Evolutionary conservation across 2,329 filamentous ascomycete genomes (phyloP), one percentile per base, ranked within the genome.

Genomic region (Aspergillus aculeatus): DNA sequence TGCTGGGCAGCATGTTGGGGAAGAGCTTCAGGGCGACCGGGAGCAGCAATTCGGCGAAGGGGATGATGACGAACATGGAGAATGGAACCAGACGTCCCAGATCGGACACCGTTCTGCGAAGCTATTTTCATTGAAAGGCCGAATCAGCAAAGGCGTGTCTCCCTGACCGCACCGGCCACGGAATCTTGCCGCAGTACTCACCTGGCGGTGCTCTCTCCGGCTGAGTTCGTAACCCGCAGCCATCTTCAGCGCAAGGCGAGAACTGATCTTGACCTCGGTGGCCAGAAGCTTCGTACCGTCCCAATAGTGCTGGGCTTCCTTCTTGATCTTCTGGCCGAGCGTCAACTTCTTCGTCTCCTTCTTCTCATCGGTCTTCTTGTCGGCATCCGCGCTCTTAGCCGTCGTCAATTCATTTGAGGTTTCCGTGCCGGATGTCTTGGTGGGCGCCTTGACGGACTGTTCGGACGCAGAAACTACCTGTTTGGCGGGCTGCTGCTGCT

Each of bases 1-100:
- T 99, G 82, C 92, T 97, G 52, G 95, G 95, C 55, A 99, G 87
- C 78, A 99, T 84, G 78, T 98, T 98, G 75, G 95, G 95, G 86
- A 99, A 99, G 50, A 99, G 81, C 79, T 91, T 96, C 53, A 99
- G 84, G 7, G 94, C 95, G 50, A 99, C 83, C 1, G 95, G 95
- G 23, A 98, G 86, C 49, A 99, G 84, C 38, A 97, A 82, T 80
- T 99, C 95, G 60, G 93, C 95, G 67, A 99, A 96, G 1, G 95
- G 95, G 44, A 99, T 92, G 66, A 99, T 94, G 69, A 99, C 85
- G 77, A 99, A 99, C 68, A 97, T 90, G 7, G 93, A 96, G 77
- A 99, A 99, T 16, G 95, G 95, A 14, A 99, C 90, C 60, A 99
- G 81, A 16, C 95, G 93, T 35, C 87, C 92, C 50, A 99, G 83